These are phyloP conservation scores for Xerophyta viscosa DNA, from an alignment of 106 monocot genomes.

Conservation along the genomic window DNA sequence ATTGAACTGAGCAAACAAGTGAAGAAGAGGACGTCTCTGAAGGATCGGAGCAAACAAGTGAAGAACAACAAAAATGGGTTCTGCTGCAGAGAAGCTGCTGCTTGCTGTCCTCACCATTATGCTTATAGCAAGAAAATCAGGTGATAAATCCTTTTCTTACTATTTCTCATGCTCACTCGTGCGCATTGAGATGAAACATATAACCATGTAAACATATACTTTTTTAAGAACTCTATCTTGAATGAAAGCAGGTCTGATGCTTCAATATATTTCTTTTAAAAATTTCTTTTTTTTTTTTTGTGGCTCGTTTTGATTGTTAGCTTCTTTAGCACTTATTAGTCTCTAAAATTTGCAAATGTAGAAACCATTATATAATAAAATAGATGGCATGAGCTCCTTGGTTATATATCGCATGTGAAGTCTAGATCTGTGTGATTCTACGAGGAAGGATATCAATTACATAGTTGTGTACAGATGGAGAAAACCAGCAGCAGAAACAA, in stretches of 20 bases:
- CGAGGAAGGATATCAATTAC: too few relatives aligned
- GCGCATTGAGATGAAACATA: not conserved
- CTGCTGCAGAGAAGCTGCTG: not conserved
- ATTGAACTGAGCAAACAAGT: not conserved
- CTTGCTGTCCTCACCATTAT: not conserved
- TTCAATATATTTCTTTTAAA: not conserved
- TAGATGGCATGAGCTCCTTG: not conserved
- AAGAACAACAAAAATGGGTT: not conserved
- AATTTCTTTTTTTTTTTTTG: not conserved
- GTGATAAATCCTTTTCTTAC: not conserved
- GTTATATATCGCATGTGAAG: not conserved
- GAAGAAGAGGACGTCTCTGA: not conserved
- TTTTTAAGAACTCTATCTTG: not conserved
- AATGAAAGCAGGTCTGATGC: not conserved
- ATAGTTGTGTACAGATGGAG: constrained; percentile 14
- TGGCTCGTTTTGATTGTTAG: too few relatives aligned
- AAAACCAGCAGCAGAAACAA: constrained; percentile 24
- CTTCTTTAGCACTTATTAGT: too few relatives aligned
- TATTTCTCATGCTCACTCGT: not conserved
- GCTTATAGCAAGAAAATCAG: constrained; percentile 5
- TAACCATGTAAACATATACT: not conserved
- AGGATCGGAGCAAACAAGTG: not conserved
- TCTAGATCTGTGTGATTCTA: too few relatives aligned
- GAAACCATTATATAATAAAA: not conserved
- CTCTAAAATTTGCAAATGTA: too few relatives aligned